Evolutionary conservation across 225 moss, liverwort and hornwort species (phyloP), one percentile per base, ranked within the genome.

Genomic region (Bryum argenteum): DNA sequence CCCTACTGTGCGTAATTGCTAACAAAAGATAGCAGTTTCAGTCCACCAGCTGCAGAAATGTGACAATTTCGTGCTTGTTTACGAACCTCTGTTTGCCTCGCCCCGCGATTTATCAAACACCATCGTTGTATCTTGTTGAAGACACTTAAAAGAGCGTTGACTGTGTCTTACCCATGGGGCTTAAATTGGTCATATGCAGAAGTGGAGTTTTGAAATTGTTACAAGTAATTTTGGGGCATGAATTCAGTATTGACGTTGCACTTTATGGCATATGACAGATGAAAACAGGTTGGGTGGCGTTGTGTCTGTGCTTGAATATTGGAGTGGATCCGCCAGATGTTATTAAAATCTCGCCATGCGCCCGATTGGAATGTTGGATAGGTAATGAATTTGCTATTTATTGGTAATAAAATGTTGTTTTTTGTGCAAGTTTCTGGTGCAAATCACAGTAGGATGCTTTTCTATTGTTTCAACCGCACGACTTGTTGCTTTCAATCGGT

Each of bases 251-350:
- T 70, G 61, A 66, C 67, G 13, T 51, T 57, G 45, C 50, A 38
- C 16, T 57, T 50, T 26, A 13, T 71, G 66, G 63, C 19, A 42
- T 28, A 68, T 78, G 53, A 67, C 87, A 97, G 96, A 97, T 97
- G 96, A 97, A 92, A 85, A 97, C 93, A 71, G 96, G 96, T 58
- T 97, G 93, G 80, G 96, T 93, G 83, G 96, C 96, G 39, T 71
- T 97, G 73, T 93, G 91, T 43, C 68, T 97, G 73, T 97, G 96
- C 85, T 82, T 97, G 19, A 97, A 97, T 69, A 93, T 97, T 66
- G 96, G 96, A 50, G 96, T 97, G 71, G 96, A 97, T 63, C 96
- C 96, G 54, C 96, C 93, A 21, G 96, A 97, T 79, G 93, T 97
- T 40, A 97, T 97, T 50, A 97, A 97, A 78, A 97, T 97, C 62